Percentiles rank a stretch among this genome's conserved stretches.
These are phyloP conservation scores for Blastobotrys parvus DNA, from an alignment of 805 yeast genomes.

Conservation along the genomic window DNA sequence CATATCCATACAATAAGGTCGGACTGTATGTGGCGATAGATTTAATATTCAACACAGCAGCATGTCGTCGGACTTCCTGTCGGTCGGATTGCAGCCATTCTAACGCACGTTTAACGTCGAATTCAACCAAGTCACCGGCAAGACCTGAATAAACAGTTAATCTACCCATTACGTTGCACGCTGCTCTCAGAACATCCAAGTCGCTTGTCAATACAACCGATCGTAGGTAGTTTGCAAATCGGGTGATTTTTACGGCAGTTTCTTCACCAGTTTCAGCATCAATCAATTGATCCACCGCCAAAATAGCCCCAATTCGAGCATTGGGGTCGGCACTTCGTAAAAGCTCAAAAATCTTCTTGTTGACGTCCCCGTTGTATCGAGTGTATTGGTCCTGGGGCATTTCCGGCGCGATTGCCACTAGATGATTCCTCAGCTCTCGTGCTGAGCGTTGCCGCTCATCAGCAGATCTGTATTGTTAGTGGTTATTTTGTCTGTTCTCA, in stretches of 20 bases:
- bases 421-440: slow-evolving; percentile 56
- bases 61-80: slow-evolving; percentile 76
- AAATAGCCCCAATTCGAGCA: slow-evolving; percentile 81
- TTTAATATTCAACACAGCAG: slow-evolving; percentile 74
- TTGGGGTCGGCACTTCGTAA: slow-evolving; percentile 63
- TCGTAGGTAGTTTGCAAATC: slow-evolving; percentile 83
- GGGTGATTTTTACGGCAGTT: slow-evolving; percentile 76
- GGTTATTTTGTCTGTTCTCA: background rate
- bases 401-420: slow-evolving; percentile 70
- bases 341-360: slow-evolving; percentile 78
- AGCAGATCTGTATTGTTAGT: slow-evolving; percentile 11
- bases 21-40: slow-evolving; percentile 86
- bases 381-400: slow-evolving; percentile 73
- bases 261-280: slow-evolving; percentile 79
- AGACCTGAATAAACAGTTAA: slow-evolving; percentile 84
- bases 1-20: slow-evolving; percentile 67
- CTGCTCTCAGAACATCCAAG: slow-evolving; percentile 73
- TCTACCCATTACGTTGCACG: slow-evolving; percentile 81
- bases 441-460: slow-evolving; percentile 44
- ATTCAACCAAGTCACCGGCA: slow-evolving; percentile 88
- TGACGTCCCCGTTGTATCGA: slow-evolving; percentile 74
- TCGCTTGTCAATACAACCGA: slow-evolving; percentile 76
- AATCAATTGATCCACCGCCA: slow-evolving; percentile 82
- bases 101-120: slow-evolving; percentile 78
- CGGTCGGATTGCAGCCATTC: slow-evolving; percentile 90